Percentiles rank a stretch among this genome's conserved stretches.
Evolutionary conservation across 139 green algal species (phyloP).

Genomic region (Micromonas pusilla): DNA sequence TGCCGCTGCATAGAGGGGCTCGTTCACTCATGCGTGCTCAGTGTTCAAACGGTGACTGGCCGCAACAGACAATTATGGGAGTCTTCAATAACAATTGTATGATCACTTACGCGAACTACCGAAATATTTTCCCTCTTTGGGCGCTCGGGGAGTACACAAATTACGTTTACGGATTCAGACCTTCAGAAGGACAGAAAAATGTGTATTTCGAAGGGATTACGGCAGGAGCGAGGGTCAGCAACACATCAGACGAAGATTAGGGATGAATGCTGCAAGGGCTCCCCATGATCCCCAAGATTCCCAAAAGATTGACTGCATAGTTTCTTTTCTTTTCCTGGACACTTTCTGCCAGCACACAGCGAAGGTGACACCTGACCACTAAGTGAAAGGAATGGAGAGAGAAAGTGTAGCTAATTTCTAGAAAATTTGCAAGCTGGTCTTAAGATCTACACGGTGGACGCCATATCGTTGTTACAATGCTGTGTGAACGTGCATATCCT

Average conservation of each 20-base stretch:
- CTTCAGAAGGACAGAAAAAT: neutral
- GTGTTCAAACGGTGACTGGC: conserved; percentile 79
- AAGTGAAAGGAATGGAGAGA: neutral
- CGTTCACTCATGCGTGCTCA: conserved; percentile 55
- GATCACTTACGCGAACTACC: conserved; percentile 98
- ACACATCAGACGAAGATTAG: neutral
- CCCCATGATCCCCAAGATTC: no score
- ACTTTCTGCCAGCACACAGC: no score
- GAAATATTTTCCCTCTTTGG: conserved; percentile 98
- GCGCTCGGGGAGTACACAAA: conserved; percentile 76
- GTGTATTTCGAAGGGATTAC: neutral
- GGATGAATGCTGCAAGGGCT: no score
- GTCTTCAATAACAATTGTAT: conserved; percentile 99
- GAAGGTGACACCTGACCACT: neutral
- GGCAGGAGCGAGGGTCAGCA: neutral
- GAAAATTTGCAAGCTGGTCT: neutral
- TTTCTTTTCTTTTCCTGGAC: no score
- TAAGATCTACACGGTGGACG: no score
- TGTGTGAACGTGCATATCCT: no score
- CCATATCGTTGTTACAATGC: no score
- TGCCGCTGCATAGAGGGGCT: conserved; percentile 54
- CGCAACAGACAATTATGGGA: conserved; percentile 95
- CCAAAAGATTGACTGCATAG: no score
- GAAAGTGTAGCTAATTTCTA: neutral
- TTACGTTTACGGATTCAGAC: neutral